Conservation (phyloP, 371 early-diverging fungal species). For the Funneliformis caledonium region DNA sequence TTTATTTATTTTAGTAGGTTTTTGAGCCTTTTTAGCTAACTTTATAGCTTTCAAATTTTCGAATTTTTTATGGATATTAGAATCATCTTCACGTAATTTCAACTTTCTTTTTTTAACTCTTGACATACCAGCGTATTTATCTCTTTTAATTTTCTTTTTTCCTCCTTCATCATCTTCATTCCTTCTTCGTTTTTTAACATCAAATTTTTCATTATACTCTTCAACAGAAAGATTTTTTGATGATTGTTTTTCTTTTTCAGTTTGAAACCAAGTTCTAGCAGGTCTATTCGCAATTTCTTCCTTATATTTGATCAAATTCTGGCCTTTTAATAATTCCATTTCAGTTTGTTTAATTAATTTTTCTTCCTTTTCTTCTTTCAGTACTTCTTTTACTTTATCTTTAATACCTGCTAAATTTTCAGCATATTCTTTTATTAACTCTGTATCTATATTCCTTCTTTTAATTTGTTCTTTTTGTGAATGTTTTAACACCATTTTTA, state of each 20-base stretch:
- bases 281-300: slow-evolving; percentile 91
- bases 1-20: slow-evolving; percentile 51
- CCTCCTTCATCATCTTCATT: slow-evolving; percentile 44
- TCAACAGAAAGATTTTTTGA: slow-evolving; percentile 46
- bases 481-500: slow-evolving; percentile 93
- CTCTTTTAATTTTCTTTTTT: slow-evolving; percentile 59
- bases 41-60: slow-evolving; percentile 54
- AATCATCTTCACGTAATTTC: slow-evolving; percentile 65
- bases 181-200: slow-evolving; percentile 49
- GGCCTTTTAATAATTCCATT: slow-evolving; percentile 85
- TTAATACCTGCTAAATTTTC: slow-evolving; percentile 66
- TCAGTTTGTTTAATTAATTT: slow-evolving; percentile 74
- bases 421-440: slow-evolving; percentile 77
- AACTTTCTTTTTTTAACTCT: slow-evolving; percentile 66
- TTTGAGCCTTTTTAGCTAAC: slow-evolving; percentile 61
- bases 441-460: slow-evolving; percentile 83
- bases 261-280: slow-evolving; percentile 94
- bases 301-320: slow-evolving; percentile 83
- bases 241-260: slow-evolving; percentile 61
- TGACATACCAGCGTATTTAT: slow-evolving; percentile 69
- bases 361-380: slow-evolving; percentile 88
- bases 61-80: slow-evolving; percentile 52
- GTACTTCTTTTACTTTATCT: slow-evolving; percentile 75
- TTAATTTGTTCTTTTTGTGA: slow-evolving; percentile 75
- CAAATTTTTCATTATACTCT: slow-evolving; percentile 46